Evolutionary conservation across 1,139 yeast genomes (phyloP).

Genomic region (Yamadazyma diddensiae): DNA sequence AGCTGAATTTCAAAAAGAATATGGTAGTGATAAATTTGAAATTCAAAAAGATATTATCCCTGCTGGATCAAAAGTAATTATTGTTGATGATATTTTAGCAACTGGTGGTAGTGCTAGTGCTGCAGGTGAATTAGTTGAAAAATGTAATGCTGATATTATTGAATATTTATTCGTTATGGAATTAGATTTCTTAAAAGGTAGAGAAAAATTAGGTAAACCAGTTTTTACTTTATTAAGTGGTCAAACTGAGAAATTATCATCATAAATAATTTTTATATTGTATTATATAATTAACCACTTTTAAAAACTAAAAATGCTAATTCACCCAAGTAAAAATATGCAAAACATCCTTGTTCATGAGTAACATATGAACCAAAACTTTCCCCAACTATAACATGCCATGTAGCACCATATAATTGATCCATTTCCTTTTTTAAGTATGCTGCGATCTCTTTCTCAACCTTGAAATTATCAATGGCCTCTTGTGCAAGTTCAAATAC

Average conservation of each 20-base stretch:
- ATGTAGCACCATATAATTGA: slow-evolving; percentile 67
- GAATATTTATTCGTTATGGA: slow-evolving; percentile 91
- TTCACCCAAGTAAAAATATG: slow-evolving; percentile 80
- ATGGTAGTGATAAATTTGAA: slow-evolving; percentile 86
- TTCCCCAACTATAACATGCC: slow-evolving; percentile 96
- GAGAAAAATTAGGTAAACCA: slow-evolving; percentile 82
- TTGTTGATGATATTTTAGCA: slow-evolving; percentile 95
- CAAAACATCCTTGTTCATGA: slow-evolving; percentile 80
- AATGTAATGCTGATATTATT: slow-evolving; percentile 63
- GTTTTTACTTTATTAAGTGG: slow-evolving; percentile 85
- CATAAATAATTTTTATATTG: slow-evolving; percentile 4
- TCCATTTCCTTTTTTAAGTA: slow-evolving; percentile 70
- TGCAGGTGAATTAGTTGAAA: slow-evolving; percentile 80
- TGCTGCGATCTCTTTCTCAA: slow-evolving; percentile 79
- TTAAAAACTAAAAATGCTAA: slow-evolving; percentile 81
- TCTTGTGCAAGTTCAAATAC: slow-evolving; percentile 57
- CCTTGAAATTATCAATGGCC: slow-evolving; percentile 40
- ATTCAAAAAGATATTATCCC: slow-evolving; percentile 83
- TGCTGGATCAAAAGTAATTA: slow-evolving; percentile 72
- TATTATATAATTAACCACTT: slow-evolving; percentile 43
- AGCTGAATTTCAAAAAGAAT: slow-evolving; percentile 85
- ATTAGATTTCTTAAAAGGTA: slow-evolving; percentile 90
- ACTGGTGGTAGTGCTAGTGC: slow-evolving; percentile 97
- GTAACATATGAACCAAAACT: slow-evolving; percentile 93
- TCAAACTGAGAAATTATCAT: slow-evolving; percentile 52